Evolutionary conservation across 495 filamentous ascomycete species (phyloP), one percentile per base, ranked within the genome.

Genomic region (Talaromyces nanjingensis): DNA sequence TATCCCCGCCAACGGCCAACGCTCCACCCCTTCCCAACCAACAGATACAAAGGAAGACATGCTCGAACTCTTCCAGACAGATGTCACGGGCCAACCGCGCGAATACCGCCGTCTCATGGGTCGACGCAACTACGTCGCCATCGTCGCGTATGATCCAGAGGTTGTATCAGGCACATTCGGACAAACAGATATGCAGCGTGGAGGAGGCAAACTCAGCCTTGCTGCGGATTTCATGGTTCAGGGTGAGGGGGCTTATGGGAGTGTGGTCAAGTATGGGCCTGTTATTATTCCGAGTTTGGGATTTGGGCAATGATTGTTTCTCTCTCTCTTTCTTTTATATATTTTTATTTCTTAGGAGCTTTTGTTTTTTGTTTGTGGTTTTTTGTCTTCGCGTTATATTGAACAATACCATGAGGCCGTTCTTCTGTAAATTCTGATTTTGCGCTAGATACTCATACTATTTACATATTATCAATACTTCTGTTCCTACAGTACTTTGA

Each of bases 141-240:
- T 94, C 67, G 90, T 96, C 9, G 91, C 90, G 2, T 98, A 91
- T 73, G 94, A 98, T 70, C 92, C 93, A 0, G 92, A 96, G 49
- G 83, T 85, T 18, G 84, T 89, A 37, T 81, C 78, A 52, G 81
- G 81, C 0, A 80, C 76, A 22, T 83, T 79, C 67, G 83, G 79
- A 60, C 78, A 79, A 33, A 72, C 67, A 29, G 70, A 71, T 65
- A 65, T 73, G 67, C 66, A 64, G n/a, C 76, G 68, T 37, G 78
- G 77, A 5, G 77, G 83, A 47, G 86, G 84, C n/a, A 89, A 87
- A 79, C 67, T 98, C 66, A 97, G 91, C 74, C 77, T 98, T 31
- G 93, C 93, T 8, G 90, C 94, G 6, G 94, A 98, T 72, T 98
- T 97, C 70, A 93, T 98, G 79, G 94, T 98, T 16, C 94, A 98